Evolutionary conservation across 2,329 filamentous ascomycete species (phyloP).

Genomic region (Colletotrichum costaricense): DNA sequence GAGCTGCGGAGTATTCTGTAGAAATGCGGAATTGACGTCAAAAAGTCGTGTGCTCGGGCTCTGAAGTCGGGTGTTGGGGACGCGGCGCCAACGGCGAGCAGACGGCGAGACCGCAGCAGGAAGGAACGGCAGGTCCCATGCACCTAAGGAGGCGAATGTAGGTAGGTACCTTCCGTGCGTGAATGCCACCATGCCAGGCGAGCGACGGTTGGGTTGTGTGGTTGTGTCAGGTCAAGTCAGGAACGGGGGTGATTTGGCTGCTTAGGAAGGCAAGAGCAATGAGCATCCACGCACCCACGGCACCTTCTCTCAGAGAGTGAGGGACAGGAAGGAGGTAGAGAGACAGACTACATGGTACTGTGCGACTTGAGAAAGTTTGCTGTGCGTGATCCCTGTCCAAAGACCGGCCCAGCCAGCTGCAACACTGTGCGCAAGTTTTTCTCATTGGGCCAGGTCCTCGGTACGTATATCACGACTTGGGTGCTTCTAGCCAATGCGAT

Average conservation of each 20-base stretch:
- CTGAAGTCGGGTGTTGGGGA: background rate
- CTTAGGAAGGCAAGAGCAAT: too few species aligned
- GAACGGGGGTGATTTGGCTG: background rate
- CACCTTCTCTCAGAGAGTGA: too few species aligned
- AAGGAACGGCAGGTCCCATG: background rate
- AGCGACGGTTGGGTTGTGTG: background rate
- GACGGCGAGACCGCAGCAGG: background rate
- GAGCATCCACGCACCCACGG: too few species aligned
- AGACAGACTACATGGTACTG: background rate
- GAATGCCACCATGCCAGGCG: background rate
- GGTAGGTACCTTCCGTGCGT: background rate
- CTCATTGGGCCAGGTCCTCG: background rate
- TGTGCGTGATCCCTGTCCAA: constrained; percentile 2
- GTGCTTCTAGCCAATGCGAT: background rate
- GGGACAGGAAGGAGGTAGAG: too few species aligned
- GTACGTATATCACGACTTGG: background rate
- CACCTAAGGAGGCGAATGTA: background rate
- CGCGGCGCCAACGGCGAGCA: background rate
- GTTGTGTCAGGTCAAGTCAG: background rate
- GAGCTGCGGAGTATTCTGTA: background rate
- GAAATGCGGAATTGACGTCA: background rate
- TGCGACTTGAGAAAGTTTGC: constrained; percentile 5
- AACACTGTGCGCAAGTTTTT: constrained; percentile 26
- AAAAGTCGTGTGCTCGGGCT: background rate
- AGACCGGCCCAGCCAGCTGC: background rate